Evolutionary conservation across 1,284 basidiomycete species (phyloP), one percentile per base, ranked within the genome.

Genomic region (Puccinia horiana): DNA sequence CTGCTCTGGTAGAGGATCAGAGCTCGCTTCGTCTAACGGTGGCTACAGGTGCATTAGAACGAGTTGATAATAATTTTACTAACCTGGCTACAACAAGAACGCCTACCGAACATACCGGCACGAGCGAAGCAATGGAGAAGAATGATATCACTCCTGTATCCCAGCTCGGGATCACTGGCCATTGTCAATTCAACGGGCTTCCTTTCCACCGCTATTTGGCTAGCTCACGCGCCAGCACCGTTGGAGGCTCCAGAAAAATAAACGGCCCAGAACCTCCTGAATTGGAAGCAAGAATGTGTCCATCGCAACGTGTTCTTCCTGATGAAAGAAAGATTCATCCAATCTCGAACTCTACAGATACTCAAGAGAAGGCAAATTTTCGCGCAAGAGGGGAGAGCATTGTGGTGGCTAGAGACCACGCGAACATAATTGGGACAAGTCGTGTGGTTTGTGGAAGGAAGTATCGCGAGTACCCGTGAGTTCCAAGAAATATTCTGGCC

Each of bases 391-490:
- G 44, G 47, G 70, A 54, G 56, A 76, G 52, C 40, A 61, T 61
- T 61, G 74, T 76, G 37, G 74, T 76, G 6, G 76, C 76, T 37
- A 58, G 76, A 42, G 76, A 67, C 44, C 76, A 78, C 32, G 23
- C 37, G 20, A 69, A 78, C 32, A 78, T 78, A 26, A 44, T 65
- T 35, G 76, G 76, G 65, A 49, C 54, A 49, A 78, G 76, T 78
- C 37, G 76, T 18, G 63, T 69, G 37, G 61, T 78, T 67, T 78
- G 76, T 69, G 76, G 76, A 23, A 67, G 76, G 29, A 78, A 78
- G 61, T 78, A 78, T 54, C 76, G 76, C 12, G 63, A 78, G 44
- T 78, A 78, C 65, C 76, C 63, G 76, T 78, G 29, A 47, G 63
- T 78, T 2, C 29, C 44, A 26, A 11, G 20, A 14, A 6, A 14